A percentile compares a stretch with the other conserved stretches of the same genome.
Conservation (phyloP, 2,329 filamentous ascomycete species). For the Fusarium caatingaense region DNA sequence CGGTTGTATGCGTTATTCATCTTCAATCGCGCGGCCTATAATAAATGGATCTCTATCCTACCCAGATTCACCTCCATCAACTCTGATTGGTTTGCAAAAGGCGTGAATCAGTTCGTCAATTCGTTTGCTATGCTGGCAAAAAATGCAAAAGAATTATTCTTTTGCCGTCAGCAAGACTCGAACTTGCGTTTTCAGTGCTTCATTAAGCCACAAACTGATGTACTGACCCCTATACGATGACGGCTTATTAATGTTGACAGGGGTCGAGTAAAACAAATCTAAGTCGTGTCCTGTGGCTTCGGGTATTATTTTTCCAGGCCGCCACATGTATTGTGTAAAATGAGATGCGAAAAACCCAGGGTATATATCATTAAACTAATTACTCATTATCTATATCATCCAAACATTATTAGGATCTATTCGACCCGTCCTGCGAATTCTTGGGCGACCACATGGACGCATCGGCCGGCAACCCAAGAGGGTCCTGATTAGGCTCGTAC, state of each 20-base stretch:
- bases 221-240: background rate
- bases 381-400: background rate
- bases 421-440: background rate
- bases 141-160: background rate
- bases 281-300: background rate
- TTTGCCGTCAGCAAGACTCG: background rate
- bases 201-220: background rate
- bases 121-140: background rate
- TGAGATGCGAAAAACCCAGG: fast-evolving
- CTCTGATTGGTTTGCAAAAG: background rate
- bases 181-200: background rate
- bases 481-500: conserved; percentile 1
- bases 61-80: background rate
- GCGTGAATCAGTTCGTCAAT: background rate
- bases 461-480: conserved; percentile 6
- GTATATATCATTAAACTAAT: background rate
- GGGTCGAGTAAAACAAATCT: background rate
- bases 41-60: too few species aligned
- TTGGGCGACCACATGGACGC: background rate
- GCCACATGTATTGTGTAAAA: too few species aligned
- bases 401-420: background rate
- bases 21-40: too few species aligned
- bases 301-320: background rate
- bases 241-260: background rate
- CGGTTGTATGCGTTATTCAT: too few species aligned